phyloP scores from a whole-genome alignment of 257 asterid species.

The Ballota nigra region DNA sequence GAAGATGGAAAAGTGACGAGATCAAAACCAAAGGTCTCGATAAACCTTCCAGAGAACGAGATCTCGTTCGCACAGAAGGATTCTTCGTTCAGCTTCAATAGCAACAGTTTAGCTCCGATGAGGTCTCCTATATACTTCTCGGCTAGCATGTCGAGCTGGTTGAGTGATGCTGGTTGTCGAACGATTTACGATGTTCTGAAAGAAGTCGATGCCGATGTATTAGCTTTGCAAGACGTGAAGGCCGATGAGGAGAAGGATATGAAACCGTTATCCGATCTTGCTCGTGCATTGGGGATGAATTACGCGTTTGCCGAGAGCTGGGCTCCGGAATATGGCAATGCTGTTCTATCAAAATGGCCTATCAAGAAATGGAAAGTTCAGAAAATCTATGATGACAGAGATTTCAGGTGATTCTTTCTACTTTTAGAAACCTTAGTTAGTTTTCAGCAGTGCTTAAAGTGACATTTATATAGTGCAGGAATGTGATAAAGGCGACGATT shows the following conservation, averaged over 20 bases:
- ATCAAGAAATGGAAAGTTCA: conserved; percentile 75
- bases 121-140: conserved; percentile 64
- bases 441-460: background rate
- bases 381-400: conserved; percentile 71
- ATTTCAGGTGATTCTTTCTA: conserved; percentile 63
- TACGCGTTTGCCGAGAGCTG: conserved; percentile 96
- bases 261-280: conserved; percentile 84
- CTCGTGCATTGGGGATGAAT: conserved; percentile 78
- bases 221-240: conserved; percentile 87
- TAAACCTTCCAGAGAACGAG: conserved; percentile 84
- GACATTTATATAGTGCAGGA: conserved; percentile 35
- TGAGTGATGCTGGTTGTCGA: conserved; percentile 36
- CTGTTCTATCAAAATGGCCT: conserved; percentile 87
- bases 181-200: conserved; percentile 62
- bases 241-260: conserved; percentile 86
- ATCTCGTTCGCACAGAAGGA: conserved; percentile 53
- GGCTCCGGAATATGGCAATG: conserved; percentile 98
- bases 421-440: background rate
- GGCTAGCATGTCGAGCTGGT: background rate
- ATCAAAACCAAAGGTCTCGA: conserved; percentile 58
- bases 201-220: conserved; percentile 82
- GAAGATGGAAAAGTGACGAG: background rate
- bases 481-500: conserved; percentile 83
- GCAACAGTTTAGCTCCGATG: conserved; percentile 30
- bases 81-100: background rate